Percentiles rank a stretch among this genome's conserved stretches.
phyloP scores from a whole-genome alignment of 2,329 filamentous ascomycete species.

The Epichloe hybrida region DNA sequence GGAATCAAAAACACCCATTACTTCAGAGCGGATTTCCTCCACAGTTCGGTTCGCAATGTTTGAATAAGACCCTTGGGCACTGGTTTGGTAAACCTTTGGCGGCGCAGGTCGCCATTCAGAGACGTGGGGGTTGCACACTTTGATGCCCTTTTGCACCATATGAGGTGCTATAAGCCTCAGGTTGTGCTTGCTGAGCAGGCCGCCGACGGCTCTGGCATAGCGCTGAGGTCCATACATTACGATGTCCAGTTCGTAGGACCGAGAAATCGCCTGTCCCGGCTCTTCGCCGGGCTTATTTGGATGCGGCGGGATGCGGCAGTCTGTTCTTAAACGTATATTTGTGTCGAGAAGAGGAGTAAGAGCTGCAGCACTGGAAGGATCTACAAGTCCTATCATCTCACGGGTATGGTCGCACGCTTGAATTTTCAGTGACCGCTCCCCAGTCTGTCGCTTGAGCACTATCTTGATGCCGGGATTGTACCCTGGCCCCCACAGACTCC shows the following conservation, averaged over 20 bases:
- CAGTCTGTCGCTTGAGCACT: constrained; percentile 45
- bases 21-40: constrained; percentile 76
- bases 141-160: constrained; percentile 52
- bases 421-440: constrained; percentile 46
- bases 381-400: constrained; percentile 63
- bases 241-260: constrained; percentile 50
- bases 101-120: constrained; percentile 31
- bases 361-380: constrained; percentile 50
- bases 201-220: constrained; percentile 51
- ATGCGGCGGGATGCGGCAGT: constrained; percentile 56
- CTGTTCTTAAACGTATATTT: constrained; percentile 50
- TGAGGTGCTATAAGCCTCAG: constrained; percentile 55
- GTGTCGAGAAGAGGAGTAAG: constrained; percentile 64
- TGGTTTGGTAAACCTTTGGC: constrained; percentile 20
- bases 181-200: constrained; percentile 46
- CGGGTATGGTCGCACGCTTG: constrained; percentile 60
- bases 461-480: constrained; percentile 68
- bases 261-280: constrained; percentile 48
- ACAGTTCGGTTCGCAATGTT: constrained; percentile 44
- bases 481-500: constrained; percentile 40
- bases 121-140: constrained; percentile 61
- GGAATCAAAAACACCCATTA: constrained; percentile 78
- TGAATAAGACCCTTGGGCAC: constrained; percentile 14
- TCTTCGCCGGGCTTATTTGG: constrained; percentile 49
- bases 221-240: constrained; percentile 68